phyloP scores from a whole-genome alignment of 495 filamentous ascomycete species.

The Neurospora sp. region DNA sequence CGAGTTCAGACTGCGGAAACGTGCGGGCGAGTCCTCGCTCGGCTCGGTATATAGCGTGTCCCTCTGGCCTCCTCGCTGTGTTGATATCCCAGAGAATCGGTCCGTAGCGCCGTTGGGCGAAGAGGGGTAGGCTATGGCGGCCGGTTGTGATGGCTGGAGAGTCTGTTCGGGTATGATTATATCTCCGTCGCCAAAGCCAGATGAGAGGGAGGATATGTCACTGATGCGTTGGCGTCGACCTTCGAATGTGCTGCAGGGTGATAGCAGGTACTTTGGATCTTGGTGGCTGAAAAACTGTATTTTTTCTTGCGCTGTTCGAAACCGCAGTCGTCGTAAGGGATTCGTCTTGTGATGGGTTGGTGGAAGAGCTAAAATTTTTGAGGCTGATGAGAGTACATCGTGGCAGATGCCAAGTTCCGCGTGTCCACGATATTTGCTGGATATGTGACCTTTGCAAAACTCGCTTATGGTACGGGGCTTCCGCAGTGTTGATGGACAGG shows the following conservation, averaged over 20 bases:
- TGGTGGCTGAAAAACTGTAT: not conserved
- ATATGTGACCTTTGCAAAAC: not conserved
- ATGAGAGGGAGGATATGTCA: constrained; percentile 42
- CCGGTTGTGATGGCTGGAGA: constrained; percentile 6
- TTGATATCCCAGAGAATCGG: constrained; percentile 32
- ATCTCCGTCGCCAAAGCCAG: constrained; percentile 44
- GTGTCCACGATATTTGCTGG: not conserved
- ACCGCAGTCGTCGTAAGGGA: not conserved
- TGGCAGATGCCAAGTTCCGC: not conserved
- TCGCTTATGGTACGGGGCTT: not conserved
- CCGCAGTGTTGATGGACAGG: not conserved
- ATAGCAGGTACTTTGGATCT: not conserved
- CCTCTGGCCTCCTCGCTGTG: constrained; percentile 8
- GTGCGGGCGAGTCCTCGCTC: constrained; percentile 40
- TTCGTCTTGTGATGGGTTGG: not conserved
- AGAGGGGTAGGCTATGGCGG: constrained; percentile 1
- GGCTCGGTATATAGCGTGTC: constrained; percentile 38
- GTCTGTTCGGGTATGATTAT: constrained; percentile 25
- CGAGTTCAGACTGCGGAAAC: constrained; percentile 46
- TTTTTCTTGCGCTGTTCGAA: not conserved
- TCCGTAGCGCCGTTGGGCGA: constrained; percentile 9
- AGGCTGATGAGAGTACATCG: not conserved
- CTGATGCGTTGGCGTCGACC: constrained; percentile 11
- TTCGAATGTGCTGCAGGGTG: not conserved
- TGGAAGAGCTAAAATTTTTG: not conserved